A percentile compares a stretch with the other conserved stretches of the same genome.
These are phyloP conservation scores for Cladochytrium replicatum DNA, from an alignment of 192 early-diverging fungal genomes.

Conservation along the genomic window DNA sequence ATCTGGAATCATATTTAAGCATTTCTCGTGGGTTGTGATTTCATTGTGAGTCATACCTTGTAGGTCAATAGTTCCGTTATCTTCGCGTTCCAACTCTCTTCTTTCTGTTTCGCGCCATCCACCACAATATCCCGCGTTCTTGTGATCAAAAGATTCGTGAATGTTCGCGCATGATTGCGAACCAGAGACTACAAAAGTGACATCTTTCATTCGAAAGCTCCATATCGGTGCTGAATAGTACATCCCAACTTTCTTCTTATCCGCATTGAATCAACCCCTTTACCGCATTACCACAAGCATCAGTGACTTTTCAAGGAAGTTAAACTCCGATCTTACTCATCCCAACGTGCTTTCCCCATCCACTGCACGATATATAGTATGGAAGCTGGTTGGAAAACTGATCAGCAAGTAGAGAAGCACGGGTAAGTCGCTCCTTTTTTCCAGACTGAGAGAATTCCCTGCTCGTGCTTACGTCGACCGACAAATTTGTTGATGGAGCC, in stretches of 20 bases:
- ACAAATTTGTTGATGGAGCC: conserved; percentile 79
- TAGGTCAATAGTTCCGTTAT: conserved; percentile 53
- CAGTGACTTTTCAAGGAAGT: conserved; percentile 5
- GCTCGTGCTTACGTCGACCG: conserved; percentile 82
- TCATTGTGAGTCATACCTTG: conserved; percentile 23
- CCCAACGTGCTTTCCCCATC: conserved; percentile 75
- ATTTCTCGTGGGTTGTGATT: too few species aligned
- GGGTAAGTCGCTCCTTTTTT: too few species aligned
- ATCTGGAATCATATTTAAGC: too few species aligned
- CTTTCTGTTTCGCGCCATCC: conserved; percentile 63
- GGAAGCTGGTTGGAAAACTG: too few species aligned
- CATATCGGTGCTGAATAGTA: conserved; percentile 80
- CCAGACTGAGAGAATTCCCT: conserved; percentile 81
- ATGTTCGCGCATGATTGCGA: conserved; percentile 51
- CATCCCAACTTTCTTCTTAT: conserved; percentile 85
- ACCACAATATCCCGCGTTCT: conserved; percentile 56
- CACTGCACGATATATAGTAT: conserved; percentile 81
- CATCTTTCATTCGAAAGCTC: conserved; percentile 92
- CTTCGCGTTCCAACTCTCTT: conserved; percentile 62
- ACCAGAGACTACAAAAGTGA: conserved; percentile 71
- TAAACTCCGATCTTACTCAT: conserved; percentile 49
- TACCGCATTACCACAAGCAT: too few species aligned
- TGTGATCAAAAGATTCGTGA: conserved; percentile 24
- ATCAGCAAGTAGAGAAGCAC: too few species aligned
- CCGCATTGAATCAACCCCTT: conserved; percentile 91